Base-by-base conservation (phyloP, 768 basidiomycete genomes). In the Fistulinella prunicolor region DNA sequence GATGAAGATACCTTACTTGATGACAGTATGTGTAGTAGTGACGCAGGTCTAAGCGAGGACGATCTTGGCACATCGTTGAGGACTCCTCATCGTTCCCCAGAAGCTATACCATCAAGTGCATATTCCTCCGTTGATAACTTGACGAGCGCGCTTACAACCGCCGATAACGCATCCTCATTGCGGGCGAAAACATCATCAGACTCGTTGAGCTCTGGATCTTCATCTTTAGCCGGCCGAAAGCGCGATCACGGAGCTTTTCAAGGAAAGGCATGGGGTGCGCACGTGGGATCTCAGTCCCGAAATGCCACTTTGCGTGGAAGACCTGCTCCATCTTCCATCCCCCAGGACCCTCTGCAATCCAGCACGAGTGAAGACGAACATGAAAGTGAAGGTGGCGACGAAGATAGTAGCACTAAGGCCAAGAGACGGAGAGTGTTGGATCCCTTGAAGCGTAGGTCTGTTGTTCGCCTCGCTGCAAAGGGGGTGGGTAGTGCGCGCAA, bases 21-120 rank as follows among this genome's bases (percentile, higher is more conserved):
- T 46, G 53, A 57, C 4, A 66, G 59, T 16, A 62, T 65, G 44
- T 60, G 49, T 29, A 58, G 53, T 24, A 67, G 60, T 17, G 60
- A 56, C 38, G 44, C 58, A 22, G 60, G 57, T 30, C 47, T 67
- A 17, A 57, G 62, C 36, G 68, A 81, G 22, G 84, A 86, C 49
- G 77, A 78, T 38, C 85, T 86, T 55, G 74, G 87, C 45, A 70
- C 79, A 26, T 87, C 86, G 1, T 70, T 88, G 50, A 79, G 75
- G 47, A 88, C 86, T 3, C 86, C 86, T 9, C 64, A 73, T 49
- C 69, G 65, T 35, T 54, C 65, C 35, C 48, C 53, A 10, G 32
- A 59, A 39, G 43, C 53, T 6, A 54, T 64, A 2, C 57, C 50
- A 28, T 63, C 53, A 14, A 53, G 48, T 42, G 55, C 56, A 32